A percentile compares a stretch with the other conserved stretches of the same genome.
These are phyloP conservation scores for Lentinula detonsa DNA, from an alignment of 768 basidiomycete species.

Conservation along the genomic window DNA sequence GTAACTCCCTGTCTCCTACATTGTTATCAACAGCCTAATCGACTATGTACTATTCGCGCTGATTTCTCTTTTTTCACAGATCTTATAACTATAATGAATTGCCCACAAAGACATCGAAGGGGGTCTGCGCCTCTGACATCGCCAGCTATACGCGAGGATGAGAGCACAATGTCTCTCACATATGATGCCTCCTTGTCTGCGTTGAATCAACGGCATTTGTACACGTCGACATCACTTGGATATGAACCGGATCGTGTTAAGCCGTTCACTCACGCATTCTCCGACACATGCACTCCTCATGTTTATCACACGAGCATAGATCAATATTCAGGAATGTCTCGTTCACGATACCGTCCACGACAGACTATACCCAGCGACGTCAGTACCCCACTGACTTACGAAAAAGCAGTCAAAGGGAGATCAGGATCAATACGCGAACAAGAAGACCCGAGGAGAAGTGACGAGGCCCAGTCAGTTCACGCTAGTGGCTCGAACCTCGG, in stretches of 20 bases:
- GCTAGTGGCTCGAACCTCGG: neutral
- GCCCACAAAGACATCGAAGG: neutral
- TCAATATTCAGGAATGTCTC: neutral
- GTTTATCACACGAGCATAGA: neutral
- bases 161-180: neutral
- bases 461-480: neutral
- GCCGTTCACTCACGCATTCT: neutral
- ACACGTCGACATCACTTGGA: neutral
- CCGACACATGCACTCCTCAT: neutral
- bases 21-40: neutral
- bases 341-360: neutral
- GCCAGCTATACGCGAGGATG: neutral
- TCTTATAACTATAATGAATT: neutral
- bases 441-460: neutral
- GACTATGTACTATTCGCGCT: neutral
- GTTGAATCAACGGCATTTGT: neutral
- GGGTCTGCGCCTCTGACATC: neutral
- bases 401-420: neutral
- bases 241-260: neutral
- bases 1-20: neutral
- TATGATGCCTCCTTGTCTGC: neutral
- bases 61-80: neutral
- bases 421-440: neutral
- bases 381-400: neutral
- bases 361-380: slow-evolving; percentile 4